Base-by-base conservation (phyloP, 495 filamentous ascomycete genomes). In the Aspergillus indologenus region DNA sequence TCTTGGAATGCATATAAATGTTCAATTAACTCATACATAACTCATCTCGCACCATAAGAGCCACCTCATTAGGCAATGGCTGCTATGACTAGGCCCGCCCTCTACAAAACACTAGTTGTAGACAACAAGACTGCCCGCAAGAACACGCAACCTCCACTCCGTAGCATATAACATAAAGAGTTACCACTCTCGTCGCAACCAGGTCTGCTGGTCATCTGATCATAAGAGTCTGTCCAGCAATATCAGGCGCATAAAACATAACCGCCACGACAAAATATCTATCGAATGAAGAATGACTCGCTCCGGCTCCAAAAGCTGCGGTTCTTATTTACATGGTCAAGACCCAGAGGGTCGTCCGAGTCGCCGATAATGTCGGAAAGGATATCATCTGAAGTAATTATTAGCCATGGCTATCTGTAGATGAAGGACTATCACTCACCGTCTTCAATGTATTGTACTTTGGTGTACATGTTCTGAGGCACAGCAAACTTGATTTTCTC, bases 401-500 rank as follows among this genome's bases (percentile, higher is more conserved):
- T 29, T 9, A 59, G 58, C 53, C 55, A 45, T 2, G 6, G 14
- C 31, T 22, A 26, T 7, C 23, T 19, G n/a, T n/a, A 45, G 26
- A 8, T 24, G 26, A 3, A 20, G 23, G 4, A 23, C 31, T 45
- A 15, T 1, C 31, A 70, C 85, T 81, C 77, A 96, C 94, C 92
- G 77, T 98, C 94, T 61, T 83, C 83, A 56, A 99, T 77, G 77
- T 96, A 96, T 55, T 83, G 78, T 5, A 92, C 88, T 64, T 82
- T 88, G 19, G 88, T 84, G 72, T 87, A 95, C 23, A 80, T 72
- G 23, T 79, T 71, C 54, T 88, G 82, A 59, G 84, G 83, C 7
- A 97, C 81, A 46, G 91, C 90, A 77, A 99, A 97, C 73, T 92
- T 96, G 70, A 98, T 92, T 80, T 97, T 99, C 73, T 99, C 94